Base-by-base conservation (phyloP, 2,329 filamentous ascomycete genomes). In the Aspergillus japonicus region DNA sequence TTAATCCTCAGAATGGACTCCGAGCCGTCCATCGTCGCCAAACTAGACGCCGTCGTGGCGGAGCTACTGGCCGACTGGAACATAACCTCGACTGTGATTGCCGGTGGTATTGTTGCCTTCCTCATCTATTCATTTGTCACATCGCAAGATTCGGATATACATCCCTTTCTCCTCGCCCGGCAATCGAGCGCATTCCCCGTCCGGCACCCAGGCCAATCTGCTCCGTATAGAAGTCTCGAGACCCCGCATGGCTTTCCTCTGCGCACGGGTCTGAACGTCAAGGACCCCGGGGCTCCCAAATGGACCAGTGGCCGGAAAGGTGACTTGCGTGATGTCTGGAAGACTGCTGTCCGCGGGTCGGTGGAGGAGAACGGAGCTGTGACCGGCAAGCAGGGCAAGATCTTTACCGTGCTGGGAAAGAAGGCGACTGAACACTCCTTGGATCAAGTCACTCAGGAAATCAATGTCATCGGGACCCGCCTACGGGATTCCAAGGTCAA, bases 321-420 rank as follows among this genome's bases (percentile, higher is more conserved):
- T 49, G 94, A 99, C 69, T 80, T 99, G 65, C 85, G 94, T 57
- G 94, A 99, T 76, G 82, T 99, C 58, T 99, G 95, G 95, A 86
- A 88, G 64, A 85, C 85, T 70, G 89, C 87, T 47, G 82, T 88
- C 10, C 82, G 81, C 57, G 91, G 91, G 53, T 80, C 84, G 8
- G 77, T 84, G 16, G 84, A 87, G 58, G 85, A 87, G 39, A 85
- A 88, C 50, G 88, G 87, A 33, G 82, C 84, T 44, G 72, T 79
- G 47, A 80, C 83, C 1, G 84, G 84, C 47, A 87, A 86, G 64
- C 82, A 77, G 69, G 90, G 90, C 61, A 87, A 87, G 68, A 83
- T 97, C 61, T 80, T 91, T 73, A 96, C 91, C 1, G 88, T 96
- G 26, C 81, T 91, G 57, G 95, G 93, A 60, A 88, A 84, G 60